Evolutionary conservation across 2,329 filamentous ascomycete species (phyloP), one percentile per base, ranked within the genome.

Genomic region (Alternaria panax): DNA sequence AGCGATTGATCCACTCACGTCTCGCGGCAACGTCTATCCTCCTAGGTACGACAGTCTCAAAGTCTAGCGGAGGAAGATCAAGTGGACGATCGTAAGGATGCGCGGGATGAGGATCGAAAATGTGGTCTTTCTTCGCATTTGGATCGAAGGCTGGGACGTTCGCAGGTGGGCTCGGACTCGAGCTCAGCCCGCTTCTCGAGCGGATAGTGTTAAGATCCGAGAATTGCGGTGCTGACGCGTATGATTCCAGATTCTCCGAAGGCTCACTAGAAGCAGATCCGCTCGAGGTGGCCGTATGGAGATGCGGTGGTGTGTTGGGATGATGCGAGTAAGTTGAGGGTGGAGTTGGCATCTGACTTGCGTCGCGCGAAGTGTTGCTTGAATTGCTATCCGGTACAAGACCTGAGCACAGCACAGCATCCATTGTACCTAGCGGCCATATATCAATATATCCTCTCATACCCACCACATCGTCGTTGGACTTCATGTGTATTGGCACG

Each of bases 381-480:
- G 58, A 46, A 18, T 55, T 62, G 1, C 60, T 65, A 41, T 74
- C 67, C 7, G 69, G 72, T 3, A 75, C 57, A 3, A 75, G 54
- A 7, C 72, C 73, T 3, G 68, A 59, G 27, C 60, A 64, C 1
- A 75, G 61, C 1, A 71, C 64, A 3, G 70, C 64, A 42, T 73
- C 70, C 63, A 75, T 69, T 9, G 67, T 66, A 8, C 67, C 70
- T 5, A 75, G 58, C 0, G 71, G 53, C 73, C 73, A 76, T 2
- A 75, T 27, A 7, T 62, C 60, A 2, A 68, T 51, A 48, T 75
- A 75, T 14, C 72, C 74, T 30, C 71, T 53, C 61, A 76, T 69
- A 1, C 71, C 73, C 20, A 65, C 60, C 2, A 72, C 56, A 28
- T 76, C 72, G 0, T 68, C 60, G 11, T 38, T 36, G 0, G 66